phyloP scores from a whole-genome alignment of 495 filamentous ascomycete genomes.

The Rhizodiscina lignyota region DNA sequence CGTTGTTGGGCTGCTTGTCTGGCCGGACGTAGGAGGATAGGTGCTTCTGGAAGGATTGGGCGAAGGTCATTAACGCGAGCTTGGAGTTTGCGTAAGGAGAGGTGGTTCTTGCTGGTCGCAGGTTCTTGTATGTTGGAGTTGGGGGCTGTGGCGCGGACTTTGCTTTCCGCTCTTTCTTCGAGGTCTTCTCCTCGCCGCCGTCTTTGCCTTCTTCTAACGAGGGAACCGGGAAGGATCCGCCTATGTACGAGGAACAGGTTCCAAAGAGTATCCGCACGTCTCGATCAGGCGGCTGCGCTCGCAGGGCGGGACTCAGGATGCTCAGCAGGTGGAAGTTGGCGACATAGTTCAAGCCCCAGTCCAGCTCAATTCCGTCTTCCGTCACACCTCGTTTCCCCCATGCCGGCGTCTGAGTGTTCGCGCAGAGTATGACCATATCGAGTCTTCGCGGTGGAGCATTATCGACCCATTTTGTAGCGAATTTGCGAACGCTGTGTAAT shows the following conservation, averaged over 20 bases:
- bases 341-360: conserved; percentile 90
- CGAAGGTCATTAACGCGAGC: conserved; percentile 75
- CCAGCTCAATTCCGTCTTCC: conserved; percentile 65
- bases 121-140: too few relatives aligned
- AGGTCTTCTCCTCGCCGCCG: neutral
- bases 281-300: conserved; percentile 80
- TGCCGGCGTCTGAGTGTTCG: conserved; percentile 51
- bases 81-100: conserved; percentile 71
- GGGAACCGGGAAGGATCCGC: conserved; percentile 40
- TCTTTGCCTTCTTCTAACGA: conserved; percentile 7
- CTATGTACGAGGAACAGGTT: conserved; percentile 75
- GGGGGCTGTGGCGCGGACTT: conserved; percentile 1
- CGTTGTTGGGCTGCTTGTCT: conserved; percentile 63
- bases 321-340: conserved; percentile 88
- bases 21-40: conserved; percentile 65
- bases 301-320: conserved; percentile 73
- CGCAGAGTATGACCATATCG: conserved; percentile 84
- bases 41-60: conserved; percentile 76
- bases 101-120: conserved; percentile 13
- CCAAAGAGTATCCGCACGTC: conserved; percentile 80
- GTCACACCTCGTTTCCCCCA: conserved; percentile 35
- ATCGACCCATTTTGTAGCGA: conserved; percentile 98
- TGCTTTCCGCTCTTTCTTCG: conserved; percentile 3
- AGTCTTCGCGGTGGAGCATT: conserved; percentile 82
- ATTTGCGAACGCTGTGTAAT: conserved; percentile 72